Base-by-base conservation (phyloP, 768 basidiomycete species). In the Amanita polypyramis region DNA sequence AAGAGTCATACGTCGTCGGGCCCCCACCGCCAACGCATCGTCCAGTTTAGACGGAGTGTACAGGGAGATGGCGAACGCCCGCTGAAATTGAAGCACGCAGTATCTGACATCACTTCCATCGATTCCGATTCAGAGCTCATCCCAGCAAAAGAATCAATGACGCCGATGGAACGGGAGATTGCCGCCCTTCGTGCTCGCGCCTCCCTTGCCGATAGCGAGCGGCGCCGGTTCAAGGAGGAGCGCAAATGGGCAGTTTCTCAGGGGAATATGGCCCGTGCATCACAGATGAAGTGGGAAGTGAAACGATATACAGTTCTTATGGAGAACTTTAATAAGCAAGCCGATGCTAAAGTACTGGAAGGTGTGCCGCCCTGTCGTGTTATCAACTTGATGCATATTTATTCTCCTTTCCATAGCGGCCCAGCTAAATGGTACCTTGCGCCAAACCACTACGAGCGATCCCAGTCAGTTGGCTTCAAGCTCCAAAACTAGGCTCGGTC, bases 201-300 rank as follows among this genome's bases (percentile, higher is more conserved):
- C 6, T 81, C 85, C 15, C 64, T 88, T 50, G 88, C 89, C 20
- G 89, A 89, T 55, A 87, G 80, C 51, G 87, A 92, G 63, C 76
- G 85, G 15, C 74, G 89, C 34, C 73, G 86, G 47, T 85, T 80
- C 67, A 85, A 80, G 67, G 89, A 92, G 64, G 89, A 92, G 64
- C 74, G 79, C 54, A 87, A 89, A 60, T 92, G 89, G 89, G 89
- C 89, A 0, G 60, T 82, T 33, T 83, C 84, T 15, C 80, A 84
- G 59, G 86, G 86, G 0, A 88, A 92, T 58, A 51, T 67, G 37
- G 79, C 85, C 7, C 76, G 86, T 39, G 87, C 87, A 25, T 68
- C 73, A 21, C 81, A 92, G 67, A 79, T 90, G 72, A 80, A 79
- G 56, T 88, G 85, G 81, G 84, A 88, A 62, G 83, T 88, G 51